Conservation (phyloP, 768 basidiomycete genomes). For the Xerocomus brunneocitrinus region DNA sequence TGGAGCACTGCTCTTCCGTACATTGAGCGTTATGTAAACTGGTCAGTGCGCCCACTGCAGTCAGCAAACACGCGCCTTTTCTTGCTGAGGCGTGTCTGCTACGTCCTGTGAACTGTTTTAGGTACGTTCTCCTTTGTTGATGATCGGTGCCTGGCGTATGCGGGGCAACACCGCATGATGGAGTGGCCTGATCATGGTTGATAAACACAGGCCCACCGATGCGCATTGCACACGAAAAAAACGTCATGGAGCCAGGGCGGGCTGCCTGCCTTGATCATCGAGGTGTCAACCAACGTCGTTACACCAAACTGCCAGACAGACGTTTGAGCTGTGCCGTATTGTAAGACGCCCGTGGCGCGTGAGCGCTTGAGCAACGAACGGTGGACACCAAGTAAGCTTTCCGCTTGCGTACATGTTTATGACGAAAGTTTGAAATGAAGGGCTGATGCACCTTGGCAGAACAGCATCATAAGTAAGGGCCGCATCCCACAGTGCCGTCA, state of each 20-base stretch:
- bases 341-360: neutral
- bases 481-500: neutral
- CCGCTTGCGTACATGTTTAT: neutral
- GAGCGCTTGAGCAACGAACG: neutral
- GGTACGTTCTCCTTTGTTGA: neutral
- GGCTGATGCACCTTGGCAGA: neutral
- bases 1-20: neutral
- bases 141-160: neutral
- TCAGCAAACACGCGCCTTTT: neutral
- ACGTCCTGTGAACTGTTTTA: neutral
- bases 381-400: neutral
- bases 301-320: neutral
- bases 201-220: neutral
- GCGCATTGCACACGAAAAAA: neutral
- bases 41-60: neutral
- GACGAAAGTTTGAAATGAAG: neutral
- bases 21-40: too few relatives aligned
- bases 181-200: neutral
- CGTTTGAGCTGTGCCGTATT: neutral
- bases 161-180: neutral
- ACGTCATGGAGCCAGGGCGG: neutral
- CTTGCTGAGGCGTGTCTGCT: neutral
- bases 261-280: neutral
- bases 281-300: neutral
- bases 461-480: neutral